A percentile compares a stretch with the other conserved stretches of the same genome.
Evolutionary conservation across 148 eudicot species (phyloP).

Genomic region (Persicaria tinctoria): DNA sequence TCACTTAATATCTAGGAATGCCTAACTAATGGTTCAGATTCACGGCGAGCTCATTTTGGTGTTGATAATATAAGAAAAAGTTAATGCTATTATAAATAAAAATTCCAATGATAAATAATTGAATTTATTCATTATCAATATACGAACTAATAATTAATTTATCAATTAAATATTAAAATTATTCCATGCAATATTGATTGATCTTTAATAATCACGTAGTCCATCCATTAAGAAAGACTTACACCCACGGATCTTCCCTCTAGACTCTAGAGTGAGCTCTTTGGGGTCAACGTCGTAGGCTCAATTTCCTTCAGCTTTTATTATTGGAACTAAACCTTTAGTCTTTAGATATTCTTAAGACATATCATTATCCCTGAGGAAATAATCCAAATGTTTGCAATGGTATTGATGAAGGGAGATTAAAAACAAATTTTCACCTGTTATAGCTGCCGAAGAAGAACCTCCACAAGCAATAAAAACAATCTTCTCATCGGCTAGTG

Average conservation of each 20-base stretch:
- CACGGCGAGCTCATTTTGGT: neutral
- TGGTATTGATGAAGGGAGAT: neutral
- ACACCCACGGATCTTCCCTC: neutral
- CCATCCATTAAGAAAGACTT: neutral
- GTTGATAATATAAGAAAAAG: neutral
- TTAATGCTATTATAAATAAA: neutral
- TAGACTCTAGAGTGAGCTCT: neutral
- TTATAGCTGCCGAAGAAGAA: constrained; percentile 85
- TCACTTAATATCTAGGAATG: neutral
- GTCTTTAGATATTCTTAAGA: neutral
- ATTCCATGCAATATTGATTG: neutral
- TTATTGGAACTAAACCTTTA: neutral
- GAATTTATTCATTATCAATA: no score
- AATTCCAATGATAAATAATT: no score
- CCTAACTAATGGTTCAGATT: neutral
- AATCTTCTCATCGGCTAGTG: constrained; percentile 59
- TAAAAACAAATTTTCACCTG: constrained; percentile 35
- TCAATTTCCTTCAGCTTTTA: neutral
- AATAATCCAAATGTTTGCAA: neutral
- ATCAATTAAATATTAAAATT: no score
- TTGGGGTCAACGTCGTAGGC: neutral
- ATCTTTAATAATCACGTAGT: neutral
- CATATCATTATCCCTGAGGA: no score
- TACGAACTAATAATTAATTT: no score
- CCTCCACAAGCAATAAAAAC: constrained; percentile 82